Evolutionary conservation across 2,329 filamentous ascomycete species (phyloP).

Genomic region (Dactylonectria macrodidyma): DNA sequence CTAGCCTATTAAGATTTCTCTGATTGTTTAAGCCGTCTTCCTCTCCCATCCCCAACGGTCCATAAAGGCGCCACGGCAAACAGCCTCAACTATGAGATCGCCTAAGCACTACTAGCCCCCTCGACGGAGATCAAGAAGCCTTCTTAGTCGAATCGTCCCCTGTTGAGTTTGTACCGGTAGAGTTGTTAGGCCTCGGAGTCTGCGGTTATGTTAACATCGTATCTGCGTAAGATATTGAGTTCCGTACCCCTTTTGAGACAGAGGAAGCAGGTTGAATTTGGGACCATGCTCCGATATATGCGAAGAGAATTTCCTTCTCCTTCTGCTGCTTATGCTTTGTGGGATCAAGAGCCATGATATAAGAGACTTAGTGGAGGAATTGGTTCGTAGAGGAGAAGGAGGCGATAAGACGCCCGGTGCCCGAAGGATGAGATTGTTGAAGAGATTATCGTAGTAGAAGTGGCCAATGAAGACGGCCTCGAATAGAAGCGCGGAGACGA

Average conservation of each 20-base stretch:
- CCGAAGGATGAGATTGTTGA: not conserved
- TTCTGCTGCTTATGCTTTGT: constrained; percentile 6
- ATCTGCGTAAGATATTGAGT: not conserved
- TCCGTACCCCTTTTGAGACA: not conserved
- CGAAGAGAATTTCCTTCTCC: constrained; percentile 4
- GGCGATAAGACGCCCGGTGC: not conserved
- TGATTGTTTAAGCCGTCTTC: too few species aligned
- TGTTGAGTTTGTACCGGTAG: not conserved
- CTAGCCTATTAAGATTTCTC: too few species aligned
- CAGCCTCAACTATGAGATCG: too few species aligned
- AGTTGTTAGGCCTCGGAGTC: not conserved
- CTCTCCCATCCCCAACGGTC: too few species aligned
- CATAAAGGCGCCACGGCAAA: too few species aligned
- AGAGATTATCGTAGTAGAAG: not conserved
- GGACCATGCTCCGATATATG: constrained; percentile 17
- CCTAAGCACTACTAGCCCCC: not conserved
- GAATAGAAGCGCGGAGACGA: not conserved
- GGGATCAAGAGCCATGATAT: constrained; percentile 8
- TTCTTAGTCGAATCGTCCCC: not conserved
- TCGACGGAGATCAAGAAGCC: not conserved
- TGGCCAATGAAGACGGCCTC: not conserved
- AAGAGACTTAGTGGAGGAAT: not conserved
- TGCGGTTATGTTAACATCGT: not conserved
- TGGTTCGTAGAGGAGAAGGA: not conserved
- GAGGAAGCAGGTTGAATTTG: not conserved